Base-by-base conservation (phyloP, 192 early-diverging fungal species). In the Paraglomus occultum region DNA sequence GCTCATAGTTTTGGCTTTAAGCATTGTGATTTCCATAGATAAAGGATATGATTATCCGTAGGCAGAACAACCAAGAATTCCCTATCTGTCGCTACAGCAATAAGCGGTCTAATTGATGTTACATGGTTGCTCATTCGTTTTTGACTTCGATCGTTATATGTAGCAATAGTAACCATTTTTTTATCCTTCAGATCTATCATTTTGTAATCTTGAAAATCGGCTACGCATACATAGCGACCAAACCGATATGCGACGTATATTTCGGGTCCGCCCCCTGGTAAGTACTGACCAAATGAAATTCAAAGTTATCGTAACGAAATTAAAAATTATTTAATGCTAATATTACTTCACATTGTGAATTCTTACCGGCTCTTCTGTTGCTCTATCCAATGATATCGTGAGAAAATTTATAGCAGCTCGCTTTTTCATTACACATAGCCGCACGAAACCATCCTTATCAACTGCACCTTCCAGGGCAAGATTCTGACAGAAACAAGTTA, bases 41-140 rank as follows among this genome's bases (percentile, higher is more conserved):
- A 73, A 76, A 76, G 74, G 74, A 73, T 76, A 72, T 76, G 77
- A 73, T 51, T 63, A 54, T 61, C 23, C 17, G 55, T 70, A 6
- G 77, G 83, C 43, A 83, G 85, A 8, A 85, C 89, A 6, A 94
- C 73, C 54, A 94, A 70, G 69, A 91, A 94, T 72, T 94, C 93
- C 50, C 79, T 80, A 18, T 83, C 75, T 18, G 73, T 77, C 18
- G 91, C 80, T 1, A 84, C 81, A 5, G 85, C 80, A 15, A 87
- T 80, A n/a, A 90, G 50, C 5, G 93, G 91, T 39, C 73, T 79
- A 45, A 85, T 67, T 6, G 82, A 59, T 45, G 45, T 17, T 49
- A 45, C 23, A 49, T 39, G 4, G 51, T 20, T 15, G 62, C 43
- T 23, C 15, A 58, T 22, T 6, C 47, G 45, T 44, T 57, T 6